phyloP scores from a whole-genome alignment of 2,329 filamentous ascomycete species.

The Metarhizium guizhouense region DNA sequence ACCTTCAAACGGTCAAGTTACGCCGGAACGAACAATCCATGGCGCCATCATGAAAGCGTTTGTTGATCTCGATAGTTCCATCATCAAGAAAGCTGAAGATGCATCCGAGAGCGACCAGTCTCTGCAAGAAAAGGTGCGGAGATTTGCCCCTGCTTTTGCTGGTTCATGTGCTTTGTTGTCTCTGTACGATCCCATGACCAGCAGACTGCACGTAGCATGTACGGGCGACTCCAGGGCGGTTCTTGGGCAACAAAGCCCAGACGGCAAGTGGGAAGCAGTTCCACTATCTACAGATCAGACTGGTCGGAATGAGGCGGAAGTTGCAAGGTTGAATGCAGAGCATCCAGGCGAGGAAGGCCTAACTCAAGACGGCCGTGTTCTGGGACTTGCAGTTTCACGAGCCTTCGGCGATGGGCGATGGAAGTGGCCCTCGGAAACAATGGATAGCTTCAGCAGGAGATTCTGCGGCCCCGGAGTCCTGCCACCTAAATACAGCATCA shows the following conservation, averaged over 20 bases:
- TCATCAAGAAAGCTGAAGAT: slow-evolving; percentile 27
- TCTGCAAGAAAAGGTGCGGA: background rate
- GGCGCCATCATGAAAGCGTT: background rate
- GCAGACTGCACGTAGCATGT: background rate
- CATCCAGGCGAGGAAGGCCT: slow-evolving; percentile 15
- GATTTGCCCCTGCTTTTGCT: background rate
- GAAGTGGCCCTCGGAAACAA: slow-evolving; percentile 37
- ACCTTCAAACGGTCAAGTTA: background rate
- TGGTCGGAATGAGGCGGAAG: background rate
- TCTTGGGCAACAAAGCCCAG: background rate
- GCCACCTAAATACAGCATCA: slow-evolving; percentile 24
- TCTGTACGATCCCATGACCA: background rate
- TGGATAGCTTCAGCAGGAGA: slow-evolving; percentile 19
- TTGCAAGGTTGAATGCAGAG: background rate
- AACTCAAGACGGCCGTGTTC: slow-evolving; percentile 43
- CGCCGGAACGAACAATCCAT: background rate
- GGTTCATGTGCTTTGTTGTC: background rate
- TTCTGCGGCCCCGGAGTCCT: slow-evolving; percentile 30
- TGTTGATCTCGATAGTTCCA: background rate
- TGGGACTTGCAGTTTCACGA: slow-evolving; percentile 46
- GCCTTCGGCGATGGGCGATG: slow-evolving; percentile 55
- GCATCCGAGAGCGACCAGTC: background rate
- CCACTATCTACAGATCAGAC: background rate
- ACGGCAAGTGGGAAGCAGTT: background rate
- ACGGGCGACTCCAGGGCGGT: background rate